A percentile compares a stretch with the other conserved stretches of the same genome.
These are phyloP conservation scores for Metschnikowia bowlesiae DNA, from an alignment of 805 yeast species.

Conservation along the genomic window DNA sequence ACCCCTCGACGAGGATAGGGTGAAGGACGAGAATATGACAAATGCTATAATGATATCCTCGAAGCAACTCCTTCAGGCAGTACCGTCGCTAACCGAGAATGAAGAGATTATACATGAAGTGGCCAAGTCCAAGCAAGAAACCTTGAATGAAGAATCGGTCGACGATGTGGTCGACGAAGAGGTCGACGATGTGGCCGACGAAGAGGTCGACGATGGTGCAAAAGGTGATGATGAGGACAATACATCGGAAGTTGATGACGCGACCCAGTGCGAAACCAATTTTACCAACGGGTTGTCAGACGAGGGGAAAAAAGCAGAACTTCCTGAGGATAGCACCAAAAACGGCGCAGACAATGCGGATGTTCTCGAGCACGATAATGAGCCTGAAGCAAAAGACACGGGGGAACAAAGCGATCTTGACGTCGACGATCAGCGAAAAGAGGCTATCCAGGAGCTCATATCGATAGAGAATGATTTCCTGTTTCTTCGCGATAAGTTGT, in stretches of 20 bases:
- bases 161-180: conserved; percentile 23
- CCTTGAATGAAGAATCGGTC: conserved; percentile 18
- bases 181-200: conserved; percentile 1
- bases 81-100: not conserved
- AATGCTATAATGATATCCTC: not conserved
- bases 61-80: not conserved
- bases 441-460: conserved; percentile 69
- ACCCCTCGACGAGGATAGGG: not conserved
- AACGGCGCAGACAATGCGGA: conserved; percentile 16
- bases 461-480: conserved; percentile 87
- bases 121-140: conserved; percentile 4
- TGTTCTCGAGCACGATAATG: conserved; percentile 10
- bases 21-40: not conserved
- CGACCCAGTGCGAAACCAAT: not conserved
- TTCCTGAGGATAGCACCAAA: conserved; percentile 14
- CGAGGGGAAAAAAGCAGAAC: not conserved
- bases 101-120: not conserved
- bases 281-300: not conserved
- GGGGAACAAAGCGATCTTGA: conserved; percentile 12
- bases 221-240: conserved; percentile 5
- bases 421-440: conserved; percentile 44
- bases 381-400: not conserved
- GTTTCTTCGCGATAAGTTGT: conserved; percentile 72
- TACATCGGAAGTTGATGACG: conserved; percentile 1
- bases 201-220: conserved; percentile 9